Evolutionary conservation across 2,329 filamentous ascomycete species (phyloP), one percentile per base, ranked within the genome.

Genomic region (Clonostachys rosea): DNA sequence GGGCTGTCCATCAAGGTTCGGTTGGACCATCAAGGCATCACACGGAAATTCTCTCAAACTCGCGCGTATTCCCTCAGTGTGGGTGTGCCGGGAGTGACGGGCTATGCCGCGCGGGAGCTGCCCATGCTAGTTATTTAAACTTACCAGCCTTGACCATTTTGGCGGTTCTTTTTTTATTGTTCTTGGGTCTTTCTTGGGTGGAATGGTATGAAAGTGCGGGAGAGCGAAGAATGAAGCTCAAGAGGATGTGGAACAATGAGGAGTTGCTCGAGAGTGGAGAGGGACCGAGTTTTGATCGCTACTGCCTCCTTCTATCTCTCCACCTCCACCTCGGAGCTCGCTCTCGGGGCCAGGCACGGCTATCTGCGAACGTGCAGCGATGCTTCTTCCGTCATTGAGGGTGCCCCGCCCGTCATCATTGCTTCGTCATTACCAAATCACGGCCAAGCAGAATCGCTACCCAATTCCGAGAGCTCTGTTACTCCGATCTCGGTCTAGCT

Each of bases 71-170:
- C 20, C 20, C 24, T 18, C 40, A 30, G 40, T n/a, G 54, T 53
- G 48, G 40, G 40, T 43, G 52, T 51, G 53, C 14, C 17, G 20
- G 35, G 20, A 18, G 18, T 56, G 56, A 58, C 56, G 52, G 55
- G 56, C 44, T 44, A 47, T 48, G 44, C 34, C 16, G 44, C 46
- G 44, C 45, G 24, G 24, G 24, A 30, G 24, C 24, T 30, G 24
- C 24, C 24, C 24, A 30, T 10, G 24, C 8, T 30, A 30, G 24
- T 30, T 39, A 39, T 39, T n/a, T 39, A n/a, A 18, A 39, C 87
- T 67, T 83, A 95, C 90, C 89, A 77, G 92, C 91, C 83, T 96
- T 96, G 80, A 96, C 91, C 91, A 96, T 96, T 84, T 84, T 96
- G 87, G 76, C 74, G 76, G 74, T 59, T 71, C 64, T 56, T 62